Base-by-base conservation (phyloP, 208 protist genomes). In the Wallacemonas rigidus region DNA sequence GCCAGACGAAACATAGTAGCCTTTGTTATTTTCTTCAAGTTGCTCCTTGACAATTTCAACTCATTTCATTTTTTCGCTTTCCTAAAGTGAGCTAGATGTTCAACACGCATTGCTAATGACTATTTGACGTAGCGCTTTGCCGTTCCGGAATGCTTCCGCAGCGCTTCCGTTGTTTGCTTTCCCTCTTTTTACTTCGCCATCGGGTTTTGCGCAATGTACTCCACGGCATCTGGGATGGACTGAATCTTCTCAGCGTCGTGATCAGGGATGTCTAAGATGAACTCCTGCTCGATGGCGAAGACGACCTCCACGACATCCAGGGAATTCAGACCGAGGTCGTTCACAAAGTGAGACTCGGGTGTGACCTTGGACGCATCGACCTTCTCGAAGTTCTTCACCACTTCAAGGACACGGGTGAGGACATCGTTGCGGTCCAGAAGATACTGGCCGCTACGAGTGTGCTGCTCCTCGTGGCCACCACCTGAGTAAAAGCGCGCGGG, bases 331-430 rank as follows among this genome's bases (percentile, higher is more conserved):
- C 95, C 96, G 40, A 99, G 83, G 76, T 99, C 97, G 74, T 98
- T 98, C 38, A 98, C 85, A 71, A 99, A 99, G 73, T 98, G 94
- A 14, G 94, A 92, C 51, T 93, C 87, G 43, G 92, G 85, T 1
- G 83, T 94, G 38, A 99, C 96, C 71, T 95, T 96, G 36, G 82
- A 92, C 9, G 95, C 92, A 61, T 95, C 88, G 9, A 98, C 94
- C 80, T 99, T 99, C 71, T 99, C 93, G 63, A 98, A 98, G 69
- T 98, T 98, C 76, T 97, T 98, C 39, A 99, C 85, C 3, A 98
- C 93, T 67, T 98, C 89, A 17, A 99, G 69, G 2, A 99, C 95
- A 85, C 97, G 90, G 43, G 96, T 95, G 40, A 94, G 88, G n/a
- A 98, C 94, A 48, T 98, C 97, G 69, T 97, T 92, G 69, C 93